Evolutionary conservation across 1,139 yeast genomes (phyloP).

Genomic region (Hanseniaspora uvarum): DNA sequence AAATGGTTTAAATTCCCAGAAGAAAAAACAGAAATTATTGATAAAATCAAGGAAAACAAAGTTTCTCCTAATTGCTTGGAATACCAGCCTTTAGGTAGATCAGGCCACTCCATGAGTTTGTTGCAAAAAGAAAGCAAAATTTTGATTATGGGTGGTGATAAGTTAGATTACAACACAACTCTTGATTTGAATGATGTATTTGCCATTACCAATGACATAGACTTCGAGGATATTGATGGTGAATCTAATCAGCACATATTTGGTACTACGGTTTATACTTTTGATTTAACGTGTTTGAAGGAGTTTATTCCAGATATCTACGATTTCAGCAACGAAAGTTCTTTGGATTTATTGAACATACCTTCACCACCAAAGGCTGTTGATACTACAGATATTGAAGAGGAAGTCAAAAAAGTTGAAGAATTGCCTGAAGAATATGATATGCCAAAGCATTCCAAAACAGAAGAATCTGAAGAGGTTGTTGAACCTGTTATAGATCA

Average conservation of each 20-base stretch:
- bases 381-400: background rate
- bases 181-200: slow-evolving; percentile 29
- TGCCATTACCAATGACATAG: slow-evolving; percentile 36
- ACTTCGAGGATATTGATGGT: slow-evolving; percentile 39
- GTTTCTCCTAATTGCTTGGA: slow-evolving; percentile 35
- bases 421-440: too few species aligned
- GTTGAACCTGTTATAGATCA: background rate
- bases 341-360: slow-evolving; percentile 11
- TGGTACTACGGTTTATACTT: slow-evolving; percentile 53
- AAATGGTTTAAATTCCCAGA: slow-evolving; percentile 60
- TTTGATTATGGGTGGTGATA: slow-evolving; percentile 86
- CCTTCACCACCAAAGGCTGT: background rate
- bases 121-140: slow-evolving; percentile 53
- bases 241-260: slow-evolving; percentile 40
- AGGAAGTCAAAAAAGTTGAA: background rate
- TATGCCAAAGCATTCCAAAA: too few species aligned
- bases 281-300: slow-evolving; percentile 39
- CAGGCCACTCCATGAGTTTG: slow-evolving; percentile 88
- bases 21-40: slow-evolving; percentile 19
- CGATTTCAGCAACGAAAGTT: slow-evolving; percentile 18
- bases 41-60: slow-evolving; percentile 21
- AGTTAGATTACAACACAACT: slow-evolving; percentile 43
- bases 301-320: slow-evolving; percentile 32
- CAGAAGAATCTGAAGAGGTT: background rate
- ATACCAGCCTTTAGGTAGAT: slow-evolving; percentile 67